Base-by-base conservation (phyloP, 495 filamentous ascomycete species). In the Talaromyces proteolyticus region DNA sequence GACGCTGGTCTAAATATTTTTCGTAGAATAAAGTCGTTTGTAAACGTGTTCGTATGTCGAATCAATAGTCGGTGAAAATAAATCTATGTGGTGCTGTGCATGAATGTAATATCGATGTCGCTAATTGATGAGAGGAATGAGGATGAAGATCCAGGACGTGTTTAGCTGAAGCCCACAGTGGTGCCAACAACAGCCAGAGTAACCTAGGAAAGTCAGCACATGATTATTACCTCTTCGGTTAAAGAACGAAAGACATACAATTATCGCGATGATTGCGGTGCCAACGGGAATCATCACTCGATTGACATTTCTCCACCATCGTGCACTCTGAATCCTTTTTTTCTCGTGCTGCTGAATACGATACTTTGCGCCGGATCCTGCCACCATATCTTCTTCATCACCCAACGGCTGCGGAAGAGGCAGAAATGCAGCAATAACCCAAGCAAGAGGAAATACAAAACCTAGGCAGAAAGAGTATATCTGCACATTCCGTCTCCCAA, bases 291-390 rank as follows among this genome's bases (percentile, higher is more conserved):
- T 82, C 89, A 98, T 91, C 58, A 84, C 78, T 38, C 90, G 84
- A 65, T 98, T 98, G 41, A 96, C 73, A 51, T 80, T 87, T 51
- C 93, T 79, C 93, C 93, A 97, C 91, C 92, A 96, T 34, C 80
- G 76, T 11, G 89, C 89, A 61, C 89, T 96, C 57, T 88, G 77
- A 61, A 88, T 89, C 44, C 79, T 76, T 36, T 73, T 73, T 43
- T 83, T 79, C 54, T 89, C 83, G 19, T 81, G 57, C 22, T 59
- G 57, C 40, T 57, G 59, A 42, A 72, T 59, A 53, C 61, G 72
- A 55, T 67, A 66, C 36, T 72, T 73, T 11, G 77, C 59, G 37
- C 67, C 60, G 46, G 63, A 42, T 44, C 56, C 58, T 12, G 39
- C 14, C 36, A 51, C 41, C n/a, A 54, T 52, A 12, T 62, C 60